Base-by-base conservation (phyloP, 768 basidiomycete species). In the Podaxis pistillaris region DNA sequence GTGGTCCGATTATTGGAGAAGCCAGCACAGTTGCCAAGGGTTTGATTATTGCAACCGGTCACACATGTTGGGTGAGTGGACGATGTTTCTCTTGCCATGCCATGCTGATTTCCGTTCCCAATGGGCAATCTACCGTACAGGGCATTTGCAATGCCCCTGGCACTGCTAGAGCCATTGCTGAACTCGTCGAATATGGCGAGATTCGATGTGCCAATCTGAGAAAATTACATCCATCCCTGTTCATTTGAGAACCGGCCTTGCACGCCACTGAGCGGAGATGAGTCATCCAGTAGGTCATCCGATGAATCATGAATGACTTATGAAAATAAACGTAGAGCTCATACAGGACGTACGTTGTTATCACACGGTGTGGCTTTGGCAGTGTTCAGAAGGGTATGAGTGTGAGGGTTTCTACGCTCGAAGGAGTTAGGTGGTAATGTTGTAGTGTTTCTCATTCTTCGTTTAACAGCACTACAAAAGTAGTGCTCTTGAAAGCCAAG, bases 71-170 rank as follows among this genome's bases (percentile, higher is more conserved):
- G 89, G 88, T 89, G 67, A 67, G 84, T 76, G 9, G 2, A 26
- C 26, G 22, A 4, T 15, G 15, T 28, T 8, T 12, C 8, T 13
- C 47, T 44, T 52, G 17, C 33, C 41, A 46, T 12, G 36, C 26
- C 17, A 26, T 17, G 17, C 47, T 36, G 15, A 52, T 37, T 33
- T 15, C 65, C 33, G 8, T 33, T 9, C 33, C 33, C 33, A 33
- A 33, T n/a, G 58, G 46, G 13, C 51, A 30, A 11, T 41, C 7
- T 15, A 37, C 52, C 33, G 37, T 46, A 2, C 60, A 90, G 89
- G 90, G 90, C 0, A 88, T 91, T 46, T 91, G 86, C 71, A 91
- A 91, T 70, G 92, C 87, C 2, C 93, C 94, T 0, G 94, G 91
- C 3, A 95, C 93, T 2, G 94, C 88, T 1, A 84, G 82, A 66